Base-by-base conservation (phyloP, 176 grass and related monocot genomes). In the Cenchrus fungigraminus region DNA sequence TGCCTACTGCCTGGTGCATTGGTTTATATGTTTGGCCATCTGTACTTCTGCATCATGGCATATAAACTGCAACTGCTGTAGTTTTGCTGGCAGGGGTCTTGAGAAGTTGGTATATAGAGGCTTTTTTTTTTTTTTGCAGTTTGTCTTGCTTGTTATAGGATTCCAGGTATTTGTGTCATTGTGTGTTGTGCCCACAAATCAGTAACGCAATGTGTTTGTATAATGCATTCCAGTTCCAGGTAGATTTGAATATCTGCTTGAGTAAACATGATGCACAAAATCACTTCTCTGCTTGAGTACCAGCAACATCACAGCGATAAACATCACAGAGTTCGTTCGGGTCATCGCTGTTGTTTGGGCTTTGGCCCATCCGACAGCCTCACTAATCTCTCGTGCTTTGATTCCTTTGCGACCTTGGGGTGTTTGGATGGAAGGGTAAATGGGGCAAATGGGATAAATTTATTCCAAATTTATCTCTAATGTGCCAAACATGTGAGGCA, bases 61-160 rank as follows among this genome's bases (percentile, higher is more conserved):
- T 74, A 74, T 10, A 28, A 6, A 51, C 11, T 59, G 19, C 57
- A 34, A 15, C 31, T 15, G 12, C 4, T 32, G 62, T 65, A 31
- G 10, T 2, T 63, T 12, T 5, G 9, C 5, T 31, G 45, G n/a
- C 12, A 46, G 51, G 46, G 14, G 25, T 46, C 22, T 73, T 51
- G 71, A 74, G 71, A 74, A 54, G 49, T 74, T 53, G 47, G 71
- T 54, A 49, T 54, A 32, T 74, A 9, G 29, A 40, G 29, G 51
- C 9, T 40, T 15, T 17, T 75, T 71, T 22, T 17, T 9, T 17
- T 75, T 71, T 22, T 17, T 9, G 9, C 42, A 46, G 20, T 44
- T 32, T 40, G 31, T 5, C 29, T 75, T 75, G 31, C 29, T 56
- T 56, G 15, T 40, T 57, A 15, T 9, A 12, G 25, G 47, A 40